Evolutionary conservation across 345 rosid species (phyloP), one percentile per base, ranked within the genome.

Genomic region (Camelina neglecta): DNA sequence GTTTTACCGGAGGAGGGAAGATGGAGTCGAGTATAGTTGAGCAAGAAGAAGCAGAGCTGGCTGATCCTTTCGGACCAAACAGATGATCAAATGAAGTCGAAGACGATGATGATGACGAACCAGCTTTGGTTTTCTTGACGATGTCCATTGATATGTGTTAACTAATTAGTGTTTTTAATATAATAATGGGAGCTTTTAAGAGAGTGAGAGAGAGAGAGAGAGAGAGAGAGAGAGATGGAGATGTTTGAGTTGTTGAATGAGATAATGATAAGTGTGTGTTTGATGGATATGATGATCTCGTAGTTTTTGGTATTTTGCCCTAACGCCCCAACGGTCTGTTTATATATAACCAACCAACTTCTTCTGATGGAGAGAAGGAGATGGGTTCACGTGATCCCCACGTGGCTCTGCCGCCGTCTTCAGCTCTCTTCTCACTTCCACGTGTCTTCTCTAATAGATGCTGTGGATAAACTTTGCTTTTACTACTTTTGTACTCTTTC

Each of bases 381-480:
- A 77, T 77, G 81, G 76, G 63, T 77, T 78, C 81, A 78, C 71
- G 81, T 78, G 78, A 78, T 78, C 21, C 55, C 65, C 81, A 78
- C 81, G 81, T 78, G 81, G 65, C 81, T 67, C 29, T 78, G 70
- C 74, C 65, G 74, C 74, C 81, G 69, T 51, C 56, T 72, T 72
- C 50, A 16, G 21, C 51, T 72, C 68, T 58, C 68, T 57, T 60
- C 16, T 1, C 12, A 21, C 33, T 26, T 65, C 18, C 81, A 78
- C 78, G 78, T 78, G 81, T 54, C 11, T 11, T 72, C 60, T 31
- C 65, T 51, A 2, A 8, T 51, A 8, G 51, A 66, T 67, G 65
- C 23, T 53, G 7, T 78, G 74, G 81, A 78, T 78, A 78, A 78
- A 78, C 74, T 78, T 67, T 67, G 77, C 51, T 65, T 77, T 77